Percentiles rank a stretch among this genome's conserved stretches.
These are phyloP conservation scores for Cladosporium sp. DNA, from an alignment of 2,329 filamentous ascomycete species.

Conservation along the genomic window DNA sequence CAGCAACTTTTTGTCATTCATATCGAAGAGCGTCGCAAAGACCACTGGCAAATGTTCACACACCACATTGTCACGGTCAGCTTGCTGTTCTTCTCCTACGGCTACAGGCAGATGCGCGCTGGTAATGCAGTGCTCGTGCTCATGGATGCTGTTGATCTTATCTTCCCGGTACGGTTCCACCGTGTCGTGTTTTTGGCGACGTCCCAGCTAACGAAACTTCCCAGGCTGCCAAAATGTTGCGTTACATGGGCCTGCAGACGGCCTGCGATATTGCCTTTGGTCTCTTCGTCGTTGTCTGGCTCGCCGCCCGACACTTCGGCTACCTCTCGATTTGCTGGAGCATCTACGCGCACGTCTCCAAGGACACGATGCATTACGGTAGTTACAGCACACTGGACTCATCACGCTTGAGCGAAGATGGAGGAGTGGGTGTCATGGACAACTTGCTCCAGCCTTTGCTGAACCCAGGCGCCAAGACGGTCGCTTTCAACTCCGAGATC, in stretches of 20 bases:
- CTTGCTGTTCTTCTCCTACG: constrained; percentile 75
- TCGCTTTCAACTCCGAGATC: constrained; percentile 74
- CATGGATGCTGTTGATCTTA: constrained; percentile 89
- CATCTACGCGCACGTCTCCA: constrained; percentile 60
- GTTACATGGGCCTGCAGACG: constrained; percentile 72
- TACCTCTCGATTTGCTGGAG: constrained; percentile 80
- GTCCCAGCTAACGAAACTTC: background rate
- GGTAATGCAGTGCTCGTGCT: constrained; percentile 83
- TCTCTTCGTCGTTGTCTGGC: constrained; percentile 79
- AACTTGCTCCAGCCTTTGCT: constrained; percentile 71
- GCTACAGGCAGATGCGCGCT: constrained; percentile 79
- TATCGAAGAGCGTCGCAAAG: constrained; percentile 89
- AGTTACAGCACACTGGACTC: constrained; percentile 60
- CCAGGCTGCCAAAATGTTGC: constrained; percentile 72
- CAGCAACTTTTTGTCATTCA: constrained; percentile 93
- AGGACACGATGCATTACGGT: constrained; percentile 53
- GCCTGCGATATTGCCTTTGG: constrained; percentile 79
- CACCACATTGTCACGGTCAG: constrained; percentile 87
- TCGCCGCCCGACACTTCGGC: constrained; percentile 72
- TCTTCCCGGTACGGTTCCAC: constrained; percentile 64
- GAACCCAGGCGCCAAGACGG: constrained; percentile 57
- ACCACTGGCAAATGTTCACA: constrained; percentile 91
- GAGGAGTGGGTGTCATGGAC: constrained; percentile 37
- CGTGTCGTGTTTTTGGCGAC: background rate
- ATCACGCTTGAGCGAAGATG: constrained; percentile 47